phyloP scores from a whole-genome alignment of 2,329 filamentous ascomycete genomes.

The Xylaria hypoxylon region DNA sequence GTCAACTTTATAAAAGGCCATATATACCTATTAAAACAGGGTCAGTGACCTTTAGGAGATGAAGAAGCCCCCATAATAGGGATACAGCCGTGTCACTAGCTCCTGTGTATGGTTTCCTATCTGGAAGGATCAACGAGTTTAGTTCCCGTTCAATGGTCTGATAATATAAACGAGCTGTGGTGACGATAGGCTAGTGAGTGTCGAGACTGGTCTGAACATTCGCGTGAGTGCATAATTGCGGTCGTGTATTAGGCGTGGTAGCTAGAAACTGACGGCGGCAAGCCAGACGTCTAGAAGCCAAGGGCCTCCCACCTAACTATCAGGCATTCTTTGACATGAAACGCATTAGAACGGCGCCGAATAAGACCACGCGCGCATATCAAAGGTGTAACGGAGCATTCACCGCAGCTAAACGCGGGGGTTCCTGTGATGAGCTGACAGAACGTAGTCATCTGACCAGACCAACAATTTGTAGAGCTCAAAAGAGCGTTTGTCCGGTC shows the following conservation, averaged over 20 bases:
- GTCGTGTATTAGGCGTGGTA: constrained; percentile 14
- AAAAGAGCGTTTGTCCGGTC: too few relatives aligned
- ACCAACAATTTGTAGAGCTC: neutral
- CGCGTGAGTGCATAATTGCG: constrained; percentile 5
- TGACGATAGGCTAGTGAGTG: constrained; percentile 18
- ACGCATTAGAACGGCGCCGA: constrained; percentile 3
- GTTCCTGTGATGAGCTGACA: constrained; percentile 13
- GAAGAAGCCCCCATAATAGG: constrained; percentile 20
- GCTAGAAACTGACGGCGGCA: constrained; percentile 17
- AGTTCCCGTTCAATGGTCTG: constrained; percentile 28
- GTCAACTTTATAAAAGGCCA: constrained; percentile 17
- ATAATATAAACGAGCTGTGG: constrained; percentile 13
- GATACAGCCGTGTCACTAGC: constrained; percentile 18
- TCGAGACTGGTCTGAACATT: constrained; percentile 30
- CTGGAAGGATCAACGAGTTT: constrained; percentile 29
- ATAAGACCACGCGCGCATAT: constrained; percentile 5
- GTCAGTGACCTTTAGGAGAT: constrained; percentile 25
- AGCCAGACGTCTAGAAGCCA: constrained; percentile 3
- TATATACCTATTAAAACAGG: constrained; percentile 17
- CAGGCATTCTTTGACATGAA: constrained; percentile 11
- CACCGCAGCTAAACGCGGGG: constrained; percentile 17
- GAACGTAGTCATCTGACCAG: constrained; percentile 11
- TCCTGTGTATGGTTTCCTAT: constrained; percentile 17
- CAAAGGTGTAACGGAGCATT: constrained; percentile 9
- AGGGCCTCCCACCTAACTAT: neutral